phyloP scores from a whole-genome alignment of 768 basidiomycete genomes.

The Scleroderma citrinum region DNA sequence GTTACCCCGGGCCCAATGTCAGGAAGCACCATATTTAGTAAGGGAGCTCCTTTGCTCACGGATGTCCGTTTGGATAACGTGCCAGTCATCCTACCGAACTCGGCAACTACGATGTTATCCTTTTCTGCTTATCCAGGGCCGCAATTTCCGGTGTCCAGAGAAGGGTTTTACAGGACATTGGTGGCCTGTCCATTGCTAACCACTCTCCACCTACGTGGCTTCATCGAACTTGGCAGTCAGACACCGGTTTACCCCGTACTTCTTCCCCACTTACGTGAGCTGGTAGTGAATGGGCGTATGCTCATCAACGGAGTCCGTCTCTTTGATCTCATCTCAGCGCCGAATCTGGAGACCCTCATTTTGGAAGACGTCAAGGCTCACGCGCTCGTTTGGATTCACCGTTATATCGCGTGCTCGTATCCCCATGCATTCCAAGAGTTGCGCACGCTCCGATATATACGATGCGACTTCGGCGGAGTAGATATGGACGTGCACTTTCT shows the following conservation, averaged over 20 bases:
- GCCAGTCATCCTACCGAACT: conserved; percentile 19
- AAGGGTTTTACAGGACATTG: conserved; percentile 16
- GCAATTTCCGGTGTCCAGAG: conserved; percentile 24
- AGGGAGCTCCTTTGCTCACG: conserved; percentile 26
- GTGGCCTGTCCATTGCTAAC: conserved; percentile 16
- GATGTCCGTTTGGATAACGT: conserved; percentile 30
- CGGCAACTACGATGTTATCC: conserved; percentile 21
- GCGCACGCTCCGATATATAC: conserved; percentile 21
- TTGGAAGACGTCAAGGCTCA: conserved; percentile 26
- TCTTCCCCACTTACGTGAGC: conserved; percentile 24
- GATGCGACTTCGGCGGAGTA: conserved; percentile 24
- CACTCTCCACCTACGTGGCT: conserved; percentile 26
- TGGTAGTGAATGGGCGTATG: conserved; percentile 26
- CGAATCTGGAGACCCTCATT: conserved; percentile 26
- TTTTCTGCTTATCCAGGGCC: conserved; percentile 30
- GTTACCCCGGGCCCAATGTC: conserved; percentile 22
- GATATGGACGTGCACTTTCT: conserved; percentile 29
- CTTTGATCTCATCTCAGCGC: conserved; percentile 27
- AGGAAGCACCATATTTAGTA: conserved; percentile 18
- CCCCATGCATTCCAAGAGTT: conserved; percentile 27
- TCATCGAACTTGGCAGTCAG: conserved; percentile 21
- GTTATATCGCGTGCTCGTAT: conserved; percentile 20
- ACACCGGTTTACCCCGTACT: conserved; percentile 16
- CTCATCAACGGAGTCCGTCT: conserved; percentile 25
- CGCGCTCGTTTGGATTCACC: conserved; percentile 24